These are phyloP conservation scores for Cryphonectria naterciae DNA, from an alignment of 2,329 filamentous ascomycete genomes.

Conservation along the genomic window DNA sequence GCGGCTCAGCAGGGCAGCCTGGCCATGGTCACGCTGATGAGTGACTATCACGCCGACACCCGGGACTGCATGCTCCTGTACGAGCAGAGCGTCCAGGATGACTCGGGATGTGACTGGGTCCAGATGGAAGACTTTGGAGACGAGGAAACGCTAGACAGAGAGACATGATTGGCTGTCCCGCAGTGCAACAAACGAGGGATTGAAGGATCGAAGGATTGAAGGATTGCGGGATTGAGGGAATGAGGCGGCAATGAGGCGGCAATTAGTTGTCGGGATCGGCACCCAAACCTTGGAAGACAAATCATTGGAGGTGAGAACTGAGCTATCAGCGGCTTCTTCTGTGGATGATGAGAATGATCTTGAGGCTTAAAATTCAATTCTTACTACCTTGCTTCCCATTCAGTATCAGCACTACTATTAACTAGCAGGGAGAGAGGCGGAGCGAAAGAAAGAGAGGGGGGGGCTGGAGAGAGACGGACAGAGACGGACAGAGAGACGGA, in stretches of 20 bases:
- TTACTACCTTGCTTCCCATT: neutral
- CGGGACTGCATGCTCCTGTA: neutral
- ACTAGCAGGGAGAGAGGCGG: too few species aligned
- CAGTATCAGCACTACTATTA: neutral
- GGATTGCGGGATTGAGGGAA: too few species aligned
- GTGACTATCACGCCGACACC: neutral
- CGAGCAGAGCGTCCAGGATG: neutral
- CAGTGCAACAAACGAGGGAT: neutral
- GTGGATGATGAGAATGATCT: neutral
- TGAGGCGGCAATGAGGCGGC: too few species aligned
- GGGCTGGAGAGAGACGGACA: too few species aligned
- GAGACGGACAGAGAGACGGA: neutral
- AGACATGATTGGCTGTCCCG: neutral
- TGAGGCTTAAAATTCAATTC: neutral
- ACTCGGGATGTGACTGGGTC: neutral
- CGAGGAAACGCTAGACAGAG: neutral
- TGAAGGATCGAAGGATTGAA: neutral
- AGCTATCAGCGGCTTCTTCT: too few species aligned
- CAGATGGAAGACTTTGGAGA: neutral
- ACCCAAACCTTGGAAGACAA: too few species aligned
- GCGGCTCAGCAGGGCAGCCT: neutral
- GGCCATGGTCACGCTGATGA: neutral
- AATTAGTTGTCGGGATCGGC: too few species aligned
- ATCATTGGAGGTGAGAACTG: too few species aligned
- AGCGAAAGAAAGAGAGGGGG: too few species aligned